Conservation (phyloP, 352 stramenopile genomes). For the Globisporangium cylindrosporum region DNA sequence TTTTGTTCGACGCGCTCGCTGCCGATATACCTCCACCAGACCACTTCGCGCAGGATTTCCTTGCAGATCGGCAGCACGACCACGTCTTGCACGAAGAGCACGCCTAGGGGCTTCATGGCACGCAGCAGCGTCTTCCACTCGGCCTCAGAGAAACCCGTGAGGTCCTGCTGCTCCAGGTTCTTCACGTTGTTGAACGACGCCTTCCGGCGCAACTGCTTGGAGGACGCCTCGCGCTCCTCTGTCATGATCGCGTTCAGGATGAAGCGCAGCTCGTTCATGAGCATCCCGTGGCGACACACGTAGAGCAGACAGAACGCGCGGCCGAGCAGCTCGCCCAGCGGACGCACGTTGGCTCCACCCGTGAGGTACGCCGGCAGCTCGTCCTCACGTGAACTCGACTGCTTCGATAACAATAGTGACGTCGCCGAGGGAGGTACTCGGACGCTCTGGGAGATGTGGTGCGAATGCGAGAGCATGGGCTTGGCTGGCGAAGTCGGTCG, state of each 20-base stretch:
- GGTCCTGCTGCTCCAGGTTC: constrained; percentile 24
- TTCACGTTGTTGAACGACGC: constrained; percentile 29
- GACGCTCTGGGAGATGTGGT: constrained; percentile 2
- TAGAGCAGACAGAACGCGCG: constrained; percentile 85
- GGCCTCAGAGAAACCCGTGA: constrained; percentile 58
- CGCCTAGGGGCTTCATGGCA: constrained; percentile 63
- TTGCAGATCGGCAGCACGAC: constrained; percentile 87
- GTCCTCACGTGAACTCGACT: constrained; percentile 7
- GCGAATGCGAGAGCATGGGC: neutral
- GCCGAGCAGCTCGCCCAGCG: constrained; percentile 71
- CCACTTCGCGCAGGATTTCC: constrained; percentile 82
- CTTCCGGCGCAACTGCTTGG: constrained; percentile 25
- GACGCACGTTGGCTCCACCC: constrained; percentile 46
- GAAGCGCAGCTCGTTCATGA: constrained; percentile 83
- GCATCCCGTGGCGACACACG: constrained; percentile 85
- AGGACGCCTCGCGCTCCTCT: constrained; percentile 28
- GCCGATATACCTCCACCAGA: constrained; percentile 86
- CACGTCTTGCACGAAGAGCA: constrained; percentile 84
- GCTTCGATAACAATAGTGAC: neutral
- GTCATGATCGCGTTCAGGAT: constrained; percentile 63
- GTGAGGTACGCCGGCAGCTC: constrained; percentile 55
- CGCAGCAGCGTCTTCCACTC: constrained; percentile 74
- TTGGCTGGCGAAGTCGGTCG: neutral
- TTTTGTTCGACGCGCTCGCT: constrained; percentile 63
- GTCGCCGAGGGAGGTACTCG: neutral